Base-by-base conservation (phyloP, 2,329 filamentous ascomycete genomes). In the Chrysoporthe austroafricana region DNA sequence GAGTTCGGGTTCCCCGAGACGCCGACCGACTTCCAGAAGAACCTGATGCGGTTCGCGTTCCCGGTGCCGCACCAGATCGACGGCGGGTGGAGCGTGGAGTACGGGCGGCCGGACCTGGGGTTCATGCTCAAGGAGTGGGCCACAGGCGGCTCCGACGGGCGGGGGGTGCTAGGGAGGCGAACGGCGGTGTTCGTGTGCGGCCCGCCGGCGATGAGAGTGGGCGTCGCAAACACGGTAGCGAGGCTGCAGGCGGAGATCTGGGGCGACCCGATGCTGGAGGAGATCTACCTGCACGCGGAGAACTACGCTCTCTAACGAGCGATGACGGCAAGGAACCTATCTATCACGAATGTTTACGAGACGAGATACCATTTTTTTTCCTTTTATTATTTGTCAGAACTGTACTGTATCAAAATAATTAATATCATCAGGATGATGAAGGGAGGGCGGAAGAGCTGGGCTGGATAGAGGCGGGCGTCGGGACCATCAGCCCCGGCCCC, bases 101-200 rank as follows among this genome's bases (percentile, higher is more conserved):
- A 97, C 78, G 94, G 94, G 21, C 88, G 95, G 0, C 95, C 95
- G 0, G 91, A 97, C 73, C 86, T 98, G 46, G 91, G 92, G 1
- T 95, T 91, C 77, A 93, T 97, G 88, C 85, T 98, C 64, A 90
- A 88, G 74, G 89, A 96, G 71, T 90, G 94, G 86, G 91, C 92
- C 4, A 89, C 87, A 32, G 90, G 89, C n/a, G 90, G 89, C 63
- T 72, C 82, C 0, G 87, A 90, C 71, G 88, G 89, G 2, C 81
- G 88, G 58, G 89, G 89, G 0, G 88, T 90, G 66, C 90, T 96
- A 67, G 94, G 95, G 1, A 84, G 91, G 57, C 83, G 93, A 67
- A 94, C 93, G 3, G 95, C 93, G 72, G 92, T 97, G 6, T 97
- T 96, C 77, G 94, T 98, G 16, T 98, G 95, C 75, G 95, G 95